Evolutionary conservation across 345 rosid species (phyloP).

Genomic region (Populus deltoides): DNA sequence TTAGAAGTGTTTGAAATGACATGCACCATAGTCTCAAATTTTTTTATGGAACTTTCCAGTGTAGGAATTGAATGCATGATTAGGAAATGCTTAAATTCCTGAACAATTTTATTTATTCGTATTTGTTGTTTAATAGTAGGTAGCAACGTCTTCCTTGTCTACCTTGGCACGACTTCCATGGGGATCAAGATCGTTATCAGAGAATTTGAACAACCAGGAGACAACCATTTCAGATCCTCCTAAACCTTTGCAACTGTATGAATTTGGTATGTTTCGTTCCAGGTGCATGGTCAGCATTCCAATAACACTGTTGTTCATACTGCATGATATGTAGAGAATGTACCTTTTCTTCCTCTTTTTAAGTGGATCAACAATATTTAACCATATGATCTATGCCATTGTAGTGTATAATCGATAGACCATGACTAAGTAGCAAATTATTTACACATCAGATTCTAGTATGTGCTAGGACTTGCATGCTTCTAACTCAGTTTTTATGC

Average conservation of each 20-base stretch:
- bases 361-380: not conserved
- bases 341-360: not conserved
- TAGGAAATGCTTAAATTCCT: not conserved
- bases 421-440: not conserved
- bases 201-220: constrained; percentile 22
- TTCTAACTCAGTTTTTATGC: not conserved
- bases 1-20: not conserved
- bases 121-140: constrained; percentile 32
- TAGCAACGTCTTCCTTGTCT: constrained; percentile 65
- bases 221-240: constrained; percentile 32
- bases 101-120: not conserved
- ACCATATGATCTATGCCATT: not conserved
- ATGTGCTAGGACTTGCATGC: not conserved
- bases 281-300: not conserved
- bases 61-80: not conserved
- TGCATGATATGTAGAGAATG: not conserved
- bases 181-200: constrained; percentile 57
- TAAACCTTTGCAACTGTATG: constrained; percentile 62
- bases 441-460: not conserved
- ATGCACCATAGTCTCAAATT: not conserved
- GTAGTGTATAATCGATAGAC: not conserved
- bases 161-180: constrained; percentile 67
- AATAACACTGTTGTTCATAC: not conserved
- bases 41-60: not conserved
- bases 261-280: constrained; percentile 54